A percentile compares a stretch with the other conserved stretches of the same genome.
These are phyloP conservation scores for Solanum arcanum DNA, from an alignment of 257 asterid genomes.

Conservation along the genomic window DNA sequence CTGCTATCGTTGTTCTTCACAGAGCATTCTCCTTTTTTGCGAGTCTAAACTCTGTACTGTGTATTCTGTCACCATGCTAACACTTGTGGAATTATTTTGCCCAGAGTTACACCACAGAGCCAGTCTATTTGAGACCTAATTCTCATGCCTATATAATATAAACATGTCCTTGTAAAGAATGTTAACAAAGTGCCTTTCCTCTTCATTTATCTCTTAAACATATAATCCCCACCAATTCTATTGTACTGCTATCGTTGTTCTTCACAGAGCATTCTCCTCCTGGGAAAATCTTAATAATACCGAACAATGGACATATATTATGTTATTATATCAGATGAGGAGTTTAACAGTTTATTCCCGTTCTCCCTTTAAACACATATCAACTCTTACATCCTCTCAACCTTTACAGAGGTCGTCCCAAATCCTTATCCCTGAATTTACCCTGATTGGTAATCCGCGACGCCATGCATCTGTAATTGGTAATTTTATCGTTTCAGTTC, in stretches of 20 bases:
- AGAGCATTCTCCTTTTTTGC: neutral
- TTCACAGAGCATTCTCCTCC: too few relatives aligned
- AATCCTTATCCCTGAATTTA: neutral
- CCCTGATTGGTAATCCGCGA: neutral
- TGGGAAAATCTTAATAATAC: neutral
- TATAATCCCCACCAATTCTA: neutral
- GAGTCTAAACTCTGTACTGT: too few relatives aligned
- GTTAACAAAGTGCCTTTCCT: neutral
- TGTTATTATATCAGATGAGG: neutral
- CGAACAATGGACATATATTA: neutral
- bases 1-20: neutral
- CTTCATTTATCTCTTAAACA: neutral
- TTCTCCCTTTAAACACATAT: neutral
- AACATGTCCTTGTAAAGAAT: neutral
- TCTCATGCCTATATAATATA: neutral
- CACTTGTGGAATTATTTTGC: neutral
- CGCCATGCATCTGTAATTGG: neutral
- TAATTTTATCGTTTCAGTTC: neutral
- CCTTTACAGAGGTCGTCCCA: neutral
- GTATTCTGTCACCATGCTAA: too few relatives aligned
- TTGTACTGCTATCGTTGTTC: neutral
- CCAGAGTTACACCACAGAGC: neutral
- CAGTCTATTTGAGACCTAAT: neutral
- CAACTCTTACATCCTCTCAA: neutral
- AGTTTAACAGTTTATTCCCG: neutral